Base-by-base conservation (phyloP, 148 eudicot genomes). In the Silene latifolia region DNA sequence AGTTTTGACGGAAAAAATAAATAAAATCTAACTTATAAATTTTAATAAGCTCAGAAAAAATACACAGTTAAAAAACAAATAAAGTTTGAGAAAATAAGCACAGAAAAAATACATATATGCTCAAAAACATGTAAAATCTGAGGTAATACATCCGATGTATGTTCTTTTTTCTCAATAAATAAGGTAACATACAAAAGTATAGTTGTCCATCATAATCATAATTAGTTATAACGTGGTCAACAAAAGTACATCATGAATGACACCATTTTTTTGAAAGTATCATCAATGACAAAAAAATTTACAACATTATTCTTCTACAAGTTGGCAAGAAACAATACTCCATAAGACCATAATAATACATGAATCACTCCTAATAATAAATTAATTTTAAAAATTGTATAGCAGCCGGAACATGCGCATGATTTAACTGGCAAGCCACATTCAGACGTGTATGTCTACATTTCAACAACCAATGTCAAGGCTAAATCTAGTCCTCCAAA, bases 391-490 rank as follows among this genome's bases (percentile, higher is more conserved):
- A 10, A 20, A 60, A 21, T 60, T 23, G 14, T 24, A 1, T 66
- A 35, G 69, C 5, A 66, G 48, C 21, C 69, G 25, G 20, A 54
- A 53, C 18, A 44, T 67, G 51, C 59, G 70, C 25, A 48, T 59
- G 44, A 68, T 25, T 25, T 29, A 56, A 27, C 0, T 68, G 78
- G 63, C 5, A 23, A 14, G 21, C 67, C 56, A 76, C 46, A 58
- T 39, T 44, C 23, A 54, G 44, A 75, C 54, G 5, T 62, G 73
- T 76, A 27, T 27, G 29, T 27, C 73, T 59, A 59, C 46, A 19
- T 66, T 67, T 66, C 78, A 76, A 67, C 78, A 20, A 68, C 73
- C 78, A 39, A 57, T 39, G 13, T 75, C 23, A 24, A 67, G 63
- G 17, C 64, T 6, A 74, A 25, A 42, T 21, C 47, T 21, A 11